phyloP scores from a whole-genome alignment of 2,329 filamentous ascomycete genomes.

The Aureobasidium uvarum region DNA sequence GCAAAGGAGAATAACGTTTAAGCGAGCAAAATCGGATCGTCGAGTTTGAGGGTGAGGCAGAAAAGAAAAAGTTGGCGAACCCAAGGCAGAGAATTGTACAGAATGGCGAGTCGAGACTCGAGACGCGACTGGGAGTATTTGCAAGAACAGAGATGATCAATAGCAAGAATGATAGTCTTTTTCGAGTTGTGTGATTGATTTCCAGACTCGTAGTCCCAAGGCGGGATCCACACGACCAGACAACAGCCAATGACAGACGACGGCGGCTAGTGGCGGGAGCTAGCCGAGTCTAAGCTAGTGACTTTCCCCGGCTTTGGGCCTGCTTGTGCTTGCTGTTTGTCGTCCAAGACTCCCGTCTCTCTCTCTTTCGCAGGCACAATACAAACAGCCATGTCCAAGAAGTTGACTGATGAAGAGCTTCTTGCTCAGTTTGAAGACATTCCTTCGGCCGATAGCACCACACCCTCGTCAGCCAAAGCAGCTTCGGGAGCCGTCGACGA shows the following conservation, averaged over 20 bases:
- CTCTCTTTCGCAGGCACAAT: not conserved
- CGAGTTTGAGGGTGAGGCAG: not conserved
- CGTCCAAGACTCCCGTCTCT: not conserved
- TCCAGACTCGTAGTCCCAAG: conserved; percentile 21
- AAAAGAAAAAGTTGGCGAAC: not conserved
- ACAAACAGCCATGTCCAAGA: conserved; percentile 34
- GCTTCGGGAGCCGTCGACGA: conserved; percentile 40
- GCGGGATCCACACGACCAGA: not conserved
- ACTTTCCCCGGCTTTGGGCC: conserved; percentile 16
- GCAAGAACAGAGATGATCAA: not conserved
- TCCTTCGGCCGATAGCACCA: conserved; percentile 49
- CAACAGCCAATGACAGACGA: conserved; percentile 18
- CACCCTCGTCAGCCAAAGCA: conserved; percentile 46
- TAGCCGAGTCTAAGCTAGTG: conserved; percentile 20
- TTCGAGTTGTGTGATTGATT: conserved; percentile 24
- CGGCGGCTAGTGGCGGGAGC: conserved; percentile 5
- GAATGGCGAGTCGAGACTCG: not conserved
- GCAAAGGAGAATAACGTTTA: conserved; percentile 23
- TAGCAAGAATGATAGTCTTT: conserved; percentile 23
- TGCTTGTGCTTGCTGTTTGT: not conserved
- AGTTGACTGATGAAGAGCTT: conserved; percentile 45
- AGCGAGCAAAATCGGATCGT: conserved; percentile 13
- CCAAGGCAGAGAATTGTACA: not conserved
- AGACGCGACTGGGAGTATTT: not conserved
- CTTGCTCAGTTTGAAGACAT: conserved; percentile 49